These are phyloP conservation scores for Straminergon stramineum DNA, from an alignment of 225 moss, liverwort and hornwort genomes.

Conservation along the genomic window DNA sequence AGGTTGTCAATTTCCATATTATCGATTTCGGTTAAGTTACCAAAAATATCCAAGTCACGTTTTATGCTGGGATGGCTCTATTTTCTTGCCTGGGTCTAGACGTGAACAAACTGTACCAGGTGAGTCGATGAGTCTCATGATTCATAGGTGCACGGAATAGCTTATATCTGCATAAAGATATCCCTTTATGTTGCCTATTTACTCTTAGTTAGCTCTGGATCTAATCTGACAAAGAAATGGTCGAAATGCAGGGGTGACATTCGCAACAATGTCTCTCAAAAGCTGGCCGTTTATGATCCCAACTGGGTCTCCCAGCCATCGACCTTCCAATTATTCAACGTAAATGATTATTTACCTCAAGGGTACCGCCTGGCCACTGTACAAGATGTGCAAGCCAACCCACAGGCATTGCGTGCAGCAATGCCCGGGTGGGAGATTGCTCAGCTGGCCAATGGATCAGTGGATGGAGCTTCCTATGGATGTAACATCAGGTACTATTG, in stretches of 20 bases:
- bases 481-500: background rate
- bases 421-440: constrained; percentile 11
- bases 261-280: background rate
- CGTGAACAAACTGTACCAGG: background rate
- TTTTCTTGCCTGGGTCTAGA: background rate
- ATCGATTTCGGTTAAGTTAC: background rate
- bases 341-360: background rate
- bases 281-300: background rate
- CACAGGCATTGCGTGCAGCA: background rate
- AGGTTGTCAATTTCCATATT: background rate
- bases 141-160: background rate
- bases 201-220: background rate
- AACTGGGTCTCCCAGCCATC: background rate
- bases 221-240: background rate
- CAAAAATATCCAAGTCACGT: background rate
- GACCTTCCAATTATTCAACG: background rate
- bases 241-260: background rate
- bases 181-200: too few species aligned
- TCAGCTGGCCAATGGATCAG: background rate
- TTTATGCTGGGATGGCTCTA: background rate
- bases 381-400: background rate
- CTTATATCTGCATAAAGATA: background rate
- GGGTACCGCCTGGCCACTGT: background rate
- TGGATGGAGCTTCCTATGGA: background rate
- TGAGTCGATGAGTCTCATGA: background rate